A percentile compares a stretch with the other conserved stretches of the same genome.
phyloP scores from a whole-genome alignment of 2,329 filamentous ascomycete species.

The Mycosphaerella arachidis region DNA sequence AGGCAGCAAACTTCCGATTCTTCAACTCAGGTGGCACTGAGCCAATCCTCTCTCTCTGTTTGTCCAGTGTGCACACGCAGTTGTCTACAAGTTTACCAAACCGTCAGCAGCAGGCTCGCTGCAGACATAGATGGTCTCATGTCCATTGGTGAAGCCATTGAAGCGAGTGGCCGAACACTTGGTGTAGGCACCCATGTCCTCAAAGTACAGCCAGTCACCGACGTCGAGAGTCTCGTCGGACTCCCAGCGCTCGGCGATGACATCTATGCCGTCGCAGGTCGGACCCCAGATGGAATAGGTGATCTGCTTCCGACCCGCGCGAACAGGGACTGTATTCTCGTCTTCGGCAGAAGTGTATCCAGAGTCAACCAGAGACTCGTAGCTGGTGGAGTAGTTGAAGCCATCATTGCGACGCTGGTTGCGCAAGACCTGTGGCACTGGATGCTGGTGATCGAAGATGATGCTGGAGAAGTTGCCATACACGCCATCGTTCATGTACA shows the following conservation, averaged over 20 bases:
- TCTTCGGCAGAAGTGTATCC: constrained; percentile 35
- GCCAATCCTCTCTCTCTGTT: background rate
- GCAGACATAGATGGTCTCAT: constrained; percentile 90
- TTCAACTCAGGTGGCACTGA: background rate
- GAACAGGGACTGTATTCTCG: constrained; percentile 40
- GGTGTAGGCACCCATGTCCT: constrained; percentile 98
- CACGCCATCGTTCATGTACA: constrained; percentile 95
- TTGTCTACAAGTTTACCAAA: constrained; percentile 49
- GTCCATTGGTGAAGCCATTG: constrained; percentile 91
- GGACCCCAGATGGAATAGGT: constrained; percentile 98
- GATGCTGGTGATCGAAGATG: constrained; percentile 97
- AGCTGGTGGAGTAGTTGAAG: constrained; percentile 28
- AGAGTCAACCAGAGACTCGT: constrained; percentile 29
- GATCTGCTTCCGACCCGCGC: constrained; percentile 38
- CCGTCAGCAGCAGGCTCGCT: constrained; percentile 84
- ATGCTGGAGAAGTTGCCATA: constrained; percentile 99
- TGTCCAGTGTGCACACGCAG: background rate
- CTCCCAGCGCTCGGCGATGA: constrained; percentile 76
- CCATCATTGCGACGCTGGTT: constrained; percentile 25
- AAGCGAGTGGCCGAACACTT: constrained; percentile 97
- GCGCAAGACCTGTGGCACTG: constrained; percentile 70
- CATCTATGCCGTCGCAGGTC: constrained; percentile 96
- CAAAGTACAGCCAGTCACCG: constrained; percentile 97
- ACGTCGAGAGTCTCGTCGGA: constrained; percentile 77
- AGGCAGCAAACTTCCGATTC: background rate